Conservation (phyloP, 1,284 basidiomycete species). For the Pascua sp. region DNA sequence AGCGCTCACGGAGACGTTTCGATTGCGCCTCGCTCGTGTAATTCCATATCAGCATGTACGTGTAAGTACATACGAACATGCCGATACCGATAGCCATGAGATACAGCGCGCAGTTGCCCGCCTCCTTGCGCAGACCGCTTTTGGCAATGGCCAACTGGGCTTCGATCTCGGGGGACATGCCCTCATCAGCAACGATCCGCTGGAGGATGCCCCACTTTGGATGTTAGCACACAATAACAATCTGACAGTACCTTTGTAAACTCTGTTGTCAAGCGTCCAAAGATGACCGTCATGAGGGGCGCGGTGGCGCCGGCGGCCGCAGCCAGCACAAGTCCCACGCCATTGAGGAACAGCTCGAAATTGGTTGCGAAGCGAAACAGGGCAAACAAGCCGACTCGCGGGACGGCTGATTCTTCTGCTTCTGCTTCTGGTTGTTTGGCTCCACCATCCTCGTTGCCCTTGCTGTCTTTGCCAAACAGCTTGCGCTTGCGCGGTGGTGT, state of each 20-base stretch:
- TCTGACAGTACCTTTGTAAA: conserved; percentile 27
- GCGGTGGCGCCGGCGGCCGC: conserved; percentile 43
- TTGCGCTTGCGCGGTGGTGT: too few relatives aligned
- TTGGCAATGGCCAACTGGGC: conserved; percentile 21
- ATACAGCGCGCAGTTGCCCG: conserved; percentile 41
- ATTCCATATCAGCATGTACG: conserved; percentile 82
- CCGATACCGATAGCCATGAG: conserved; percentile 52
- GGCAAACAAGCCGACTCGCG: not conserved
- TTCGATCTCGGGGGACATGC: conserved; percentile 1
- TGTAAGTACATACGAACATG: conserved; percentile 52
- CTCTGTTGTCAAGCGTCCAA: conserved; percentile 43
- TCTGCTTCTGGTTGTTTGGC: too few relatives aligned
- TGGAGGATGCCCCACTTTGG: conserved; percentile 27
- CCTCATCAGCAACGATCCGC: not conserved
- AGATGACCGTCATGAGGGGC: conserved; percentile 48
- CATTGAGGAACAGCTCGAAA: conserved; percentile 33
- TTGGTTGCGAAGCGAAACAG: conserved; percentile 42
- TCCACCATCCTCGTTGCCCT: too few relatives aligned
- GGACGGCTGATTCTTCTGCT: conserved; percentile 4
- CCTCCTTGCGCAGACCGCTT: conserved; percentile 27
- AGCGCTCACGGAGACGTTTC: conserved; percentile 60
- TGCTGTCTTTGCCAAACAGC: too few relatives aligned
- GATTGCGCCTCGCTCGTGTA: conserved; percentile 84
- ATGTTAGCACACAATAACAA: too few relatives aligned
- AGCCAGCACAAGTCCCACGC: conserved; percentile 41